Base-by-base conservation (phyloP, 257 asterid species). In the Lithospermum erythrorhizon region DNA sequence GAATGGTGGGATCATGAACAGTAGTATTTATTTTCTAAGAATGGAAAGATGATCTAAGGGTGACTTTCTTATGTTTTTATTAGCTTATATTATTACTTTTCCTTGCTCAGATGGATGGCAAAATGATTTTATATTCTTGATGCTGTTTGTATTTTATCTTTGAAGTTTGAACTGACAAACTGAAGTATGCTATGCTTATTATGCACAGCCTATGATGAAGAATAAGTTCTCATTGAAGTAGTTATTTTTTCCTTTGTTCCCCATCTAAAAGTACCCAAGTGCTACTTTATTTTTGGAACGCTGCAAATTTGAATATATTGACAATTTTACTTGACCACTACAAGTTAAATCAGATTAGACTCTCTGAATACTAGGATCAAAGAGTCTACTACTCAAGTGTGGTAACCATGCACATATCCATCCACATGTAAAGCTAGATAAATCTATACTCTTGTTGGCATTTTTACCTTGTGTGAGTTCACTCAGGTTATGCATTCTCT, bases 1-100 rank as follows among this genome's bases (percentile, higher is more conserved):
- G 67, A 68, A 54, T 76, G 70, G 75, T 75, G 79, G 76, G 75
- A 69, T 82, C 75, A 69, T 71, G 75, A 72, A 72, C 73, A 69
- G 72, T 69, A 67, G 66, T 69, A 67, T 63, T 83, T 78, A 80
- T 80, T 72, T 57, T 68, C 76, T 69, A 65, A 68, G 63, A 58
- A 68, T 69, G 59, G 77, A 68, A 76, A 70, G 65, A 65, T 72
- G 49, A 41, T 71, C 22, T 29, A 32, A 57, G 35, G 53, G 19
- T 72, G 61, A 29, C 64, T 59, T 61, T 25, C 2, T 63, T 57
- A 58, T 63, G 32, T 62, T 57, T 66, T 59, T 41, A 61, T 16
- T 55, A 54, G 21, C 14, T 41, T 62, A 3, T n/a, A 14, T 19
- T 15, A 25, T 3, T 37, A 55, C 41, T 20, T 41, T 14, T 41